Evolutionary conservation across 2,329 filamentous ascomycete species (phyloP).

Genomic region (Pleurostoma richardsiae): DNA sequence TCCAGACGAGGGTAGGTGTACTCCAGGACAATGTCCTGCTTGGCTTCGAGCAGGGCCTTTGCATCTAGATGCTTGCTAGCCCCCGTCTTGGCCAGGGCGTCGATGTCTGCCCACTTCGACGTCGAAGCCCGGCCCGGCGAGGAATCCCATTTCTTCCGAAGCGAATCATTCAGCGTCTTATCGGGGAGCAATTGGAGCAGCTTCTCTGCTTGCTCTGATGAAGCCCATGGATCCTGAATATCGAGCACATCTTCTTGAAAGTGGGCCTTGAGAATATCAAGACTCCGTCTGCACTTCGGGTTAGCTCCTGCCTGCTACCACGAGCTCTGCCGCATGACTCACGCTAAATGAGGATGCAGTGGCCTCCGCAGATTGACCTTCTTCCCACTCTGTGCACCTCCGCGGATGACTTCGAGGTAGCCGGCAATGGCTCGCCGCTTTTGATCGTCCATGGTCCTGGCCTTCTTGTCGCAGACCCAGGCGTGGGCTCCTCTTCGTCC

Average conservation of each 20-base stretch:
- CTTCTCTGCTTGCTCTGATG: conserved; percentile 64
- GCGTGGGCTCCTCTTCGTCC: conserved; percentile 94
- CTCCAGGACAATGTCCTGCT: conserved; percentile 93
- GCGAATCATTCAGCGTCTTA: conserved; percentile 66
- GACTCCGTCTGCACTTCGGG: conserved; percentile 58
- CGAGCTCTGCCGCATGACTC: conserved; percentile 22
- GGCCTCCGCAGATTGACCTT: conserved; percentile 80
- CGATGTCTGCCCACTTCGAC: conserved; percentile 92
- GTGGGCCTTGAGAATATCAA: conserved; percentile 77
- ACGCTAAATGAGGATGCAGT: conserved; percentile 82
- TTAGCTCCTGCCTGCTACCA: neutral
- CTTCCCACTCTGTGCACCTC: conserved; percentile 80
- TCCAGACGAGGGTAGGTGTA: conserved; percentile 97
- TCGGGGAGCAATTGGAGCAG: conserved; percentile 85
- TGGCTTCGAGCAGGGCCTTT: conserved; percentile 74
- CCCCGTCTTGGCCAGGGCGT: conserved; percentile 73
- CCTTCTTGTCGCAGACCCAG: conserved; percentile 92
- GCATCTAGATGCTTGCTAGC: conserved; percentile 68
- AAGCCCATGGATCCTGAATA: conserved; percentile 81
- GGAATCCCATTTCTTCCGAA: conserved; percentile 88
- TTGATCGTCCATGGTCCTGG: conserved; percentile 77
- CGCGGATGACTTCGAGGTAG: conserved; percentile 86
- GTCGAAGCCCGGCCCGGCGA: conserved; percentile 70
- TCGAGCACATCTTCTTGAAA: conserved; percentile 80
- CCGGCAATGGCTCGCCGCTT: conserved; percentile 80